Percentiles rank a stretch among this genome's conserved stretches.
These are phyloP conservation scores for Diplocarpon mali DNA, from an alignment of 2,329 filamentous ascomycete species.

Conservation along the genomic window DNA sequence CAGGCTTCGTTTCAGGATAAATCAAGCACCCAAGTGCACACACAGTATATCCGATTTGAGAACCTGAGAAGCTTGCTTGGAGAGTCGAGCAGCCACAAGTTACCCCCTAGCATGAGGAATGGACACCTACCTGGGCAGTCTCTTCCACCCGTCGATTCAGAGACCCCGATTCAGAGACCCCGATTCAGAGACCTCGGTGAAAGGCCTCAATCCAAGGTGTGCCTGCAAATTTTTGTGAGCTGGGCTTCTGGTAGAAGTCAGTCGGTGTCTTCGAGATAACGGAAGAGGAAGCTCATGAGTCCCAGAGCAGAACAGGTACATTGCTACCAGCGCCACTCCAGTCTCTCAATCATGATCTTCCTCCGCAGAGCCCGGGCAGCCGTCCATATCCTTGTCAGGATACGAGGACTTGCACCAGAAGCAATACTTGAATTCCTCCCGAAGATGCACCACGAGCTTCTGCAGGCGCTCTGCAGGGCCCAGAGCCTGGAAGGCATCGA, in stretches of 20 bases:
- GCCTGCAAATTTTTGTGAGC: background rate
- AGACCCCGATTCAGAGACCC: too few species aligned
- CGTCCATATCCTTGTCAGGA: constrained; percentile 63
- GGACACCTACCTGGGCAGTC: too few species aligned
- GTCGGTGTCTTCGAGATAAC: background rate
- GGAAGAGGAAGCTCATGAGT: background rate
- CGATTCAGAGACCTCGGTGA: too few species aligned
- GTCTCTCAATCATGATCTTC: constrained; percentile 60
- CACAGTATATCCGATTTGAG: too few species aligned
- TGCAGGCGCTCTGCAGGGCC: constrained; percentile 54
- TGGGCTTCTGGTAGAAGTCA: background rate
- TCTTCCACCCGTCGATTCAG: too few species aligned
- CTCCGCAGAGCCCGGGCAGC: constrained; percentile 78
- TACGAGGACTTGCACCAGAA: constrained; percentile 94
- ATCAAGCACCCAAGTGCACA: too few species aligned
- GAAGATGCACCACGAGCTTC: constrained; percentile 56
- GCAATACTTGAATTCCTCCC: constrained; percentile 69
- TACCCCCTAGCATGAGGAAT: too few species aligned
- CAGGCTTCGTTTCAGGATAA: too few species aligned
- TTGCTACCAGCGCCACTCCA: background rate
- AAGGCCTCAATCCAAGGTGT: too few species aligned
- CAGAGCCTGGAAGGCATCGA: constrained; percentile 68
- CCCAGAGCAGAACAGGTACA: background rate
- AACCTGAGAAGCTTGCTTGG: too few species aligned
- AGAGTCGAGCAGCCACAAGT: too few species aligned